These are phyloP conservation scores for Casuarina cunninghamiana DNA, from an alignment of 306 rosid genomes.

Conservation along the genomic window DNA sequence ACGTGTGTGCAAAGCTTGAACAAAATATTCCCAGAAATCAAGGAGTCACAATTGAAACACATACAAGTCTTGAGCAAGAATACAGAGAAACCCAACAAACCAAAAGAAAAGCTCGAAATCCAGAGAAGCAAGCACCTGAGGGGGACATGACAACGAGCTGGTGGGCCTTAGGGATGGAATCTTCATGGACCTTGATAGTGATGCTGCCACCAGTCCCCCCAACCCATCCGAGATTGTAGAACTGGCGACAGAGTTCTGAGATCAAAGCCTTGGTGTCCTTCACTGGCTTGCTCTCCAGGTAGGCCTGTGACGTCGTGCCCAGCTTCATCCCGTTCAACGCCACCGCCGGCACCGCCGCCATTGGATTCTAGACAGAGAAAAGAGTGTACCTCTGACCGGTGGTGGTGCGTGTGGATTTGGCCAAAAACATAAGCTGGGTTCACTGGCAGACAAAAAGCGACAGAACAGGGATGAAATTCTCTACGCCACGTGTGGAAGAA, in stretches of 20 bases:
- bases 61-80: not conserved
- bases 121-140: constrained; percentile 51
- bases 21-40: not conserved
- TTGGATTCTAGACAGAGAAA: constrained; percentile 37
- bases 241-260: constrained; percentile 91
- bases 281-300: constrained; percentile 63
- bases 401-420: constrained; percentile 10
- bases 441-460: not conserved
- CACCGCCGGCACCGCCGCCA: constrained; percentile 29
- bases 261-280: constrained; percentile 67
- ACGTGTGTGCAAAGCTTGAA: not conserved
- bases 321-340: constrained; percentile 47
- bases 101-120: not conserved
- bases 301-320: constrained; percentile 59
- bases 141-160: constrained; percentile 86
- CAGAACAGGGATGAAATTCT: not conserved
- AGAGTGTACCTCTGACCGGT: not conserved
- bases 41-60: not conserved
- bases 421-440: constrained; percentile 20
- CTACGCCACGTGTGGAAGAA: not conserved
- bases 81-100: not conserved
- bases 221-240: constrained; percentile 90
- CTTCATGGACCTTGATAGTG: constrained; percentile 80
- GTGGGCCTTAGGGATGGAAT: constrained; percentile 63
- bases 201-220: constrained; percentile 96